Evolutionary conservation across 2,329 filamentous ascomycete genomes (phyloP), one percentile per base, ranked within the genome.

Genomic region (Sarocladium oryzae): DNA sequence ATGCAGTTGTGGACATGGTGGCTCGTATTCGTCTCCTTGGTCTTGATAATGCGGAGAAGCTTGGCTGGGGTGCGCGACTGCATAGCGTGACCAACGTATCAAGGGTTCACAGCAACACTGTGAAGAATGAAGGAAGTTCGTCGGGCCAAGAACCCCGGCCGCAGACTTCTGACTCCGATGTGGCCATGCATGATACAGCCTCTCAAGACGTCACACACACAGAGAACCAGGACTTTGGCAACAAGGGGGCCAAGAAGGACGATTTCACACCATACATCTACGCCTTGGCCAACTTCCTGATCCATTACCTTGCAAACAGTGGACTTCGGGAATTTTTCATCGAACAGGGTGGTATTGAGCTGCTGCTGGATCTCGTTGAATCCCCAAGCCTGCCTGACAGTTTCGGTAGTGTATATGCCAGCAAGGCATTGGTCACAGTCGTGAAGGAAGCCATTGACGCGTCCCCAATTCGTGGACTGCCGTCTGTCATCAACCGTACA

Each of bases 1-100:
- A 87, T 56, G 86, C 89, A n/a, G 83, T 96, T 15, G 79, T 95
- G 53, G 84, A 90, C 56, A 95, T 97, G 89, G 82, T 96, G 54
- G 85, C 85, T 30, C 82, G 89, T 50, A 86, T 99, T 32, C 81
- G 84, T 36, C 77, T 86, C 56, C 72, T 96, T 21, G 89, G 86
- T 56, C 80, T 81, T 49, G 75, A 77, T 37, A 87, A 89, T 63
- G 85, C 89, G 2, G 78, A 77, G 60, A 76, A 79, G 36, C 74
- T 81, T 50, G 85, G 85, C 24, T 84, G 87, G 70, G 93, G 93
- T 48, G 82, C 87, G 0, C 30, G 32, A 24, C 33, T 49, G 20
- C 20, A 48, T 28, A 21, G 43, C 16, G 26, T 23, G 4, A 48
- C 21, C 33, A 32, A 33, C n/a, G 28, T 26, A 15, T 20, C 46